phyloP scores from a whole-genome alignment of 208 protist species.

The Acanthamoeba royreba region DNA sequence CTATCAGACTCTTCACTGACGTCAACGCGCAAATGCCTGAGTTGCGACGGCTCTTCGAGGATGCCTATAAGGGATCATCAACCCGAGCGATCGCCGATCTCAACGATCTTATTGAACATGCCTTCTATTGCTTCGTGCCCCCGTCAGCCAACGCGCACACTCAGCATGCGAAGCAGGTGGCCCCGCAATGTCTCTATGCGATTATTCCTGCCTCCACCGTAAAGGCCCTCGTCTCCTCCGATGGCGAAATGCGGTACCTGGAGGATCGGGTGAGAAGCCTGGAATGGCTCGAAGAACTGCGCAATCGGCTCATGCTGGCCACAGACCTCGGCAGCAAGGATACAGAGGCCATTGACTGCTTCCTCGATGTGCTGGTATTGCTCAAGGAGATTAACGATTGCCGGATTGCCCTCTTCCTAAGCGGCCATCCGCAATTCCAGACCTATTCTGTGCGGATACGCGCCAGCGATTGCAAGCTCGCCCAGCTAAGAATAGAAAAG shows the following conservation, averaged over 20 bases:
- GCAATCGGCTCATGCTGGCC: constrained; percentile 27
- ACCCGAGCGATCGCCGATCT: constrained; percentile 20
- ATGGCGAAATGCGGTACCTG: not conserved
- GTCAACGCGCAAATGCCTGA: constrained; percentile 15
- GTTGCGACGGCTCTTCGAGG: not conserved
- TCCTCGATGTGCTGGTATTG: not conserved
- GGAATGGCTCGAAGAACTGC: constrained; percentile 15
- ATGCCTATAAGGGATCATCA: not conserved
- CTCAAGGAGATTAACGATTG: constrained; percentile 26
- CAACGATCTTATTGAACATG: not conserved
- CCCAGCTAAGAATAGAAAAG: not conserved
- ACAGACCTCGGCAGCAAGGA: not conserved
- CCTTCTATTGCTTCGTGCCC: not conserved
- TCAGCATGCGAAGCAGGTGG: not conserved
- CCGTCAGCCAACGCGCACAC: not conserved
- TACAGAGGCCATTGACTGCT: not conserved
- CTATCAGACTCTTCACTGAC: not conserved
- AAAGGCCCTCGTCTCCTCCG: not conserved
- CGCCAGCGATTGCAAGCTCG: not conserved
- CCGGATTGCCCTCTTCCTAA: not conserved
- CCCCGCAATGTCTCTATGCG: not conserved
- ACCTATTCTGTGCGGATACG: not conserved
- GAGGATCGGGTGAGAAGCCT: not conserved
- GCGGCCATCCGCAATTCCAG: constrained; percentile 19
- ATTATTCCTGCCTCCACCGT: not conserved